Base-by-base conservation (phyloP, 352 stramenopile species). In the Pythium phragmitis region DNA sequence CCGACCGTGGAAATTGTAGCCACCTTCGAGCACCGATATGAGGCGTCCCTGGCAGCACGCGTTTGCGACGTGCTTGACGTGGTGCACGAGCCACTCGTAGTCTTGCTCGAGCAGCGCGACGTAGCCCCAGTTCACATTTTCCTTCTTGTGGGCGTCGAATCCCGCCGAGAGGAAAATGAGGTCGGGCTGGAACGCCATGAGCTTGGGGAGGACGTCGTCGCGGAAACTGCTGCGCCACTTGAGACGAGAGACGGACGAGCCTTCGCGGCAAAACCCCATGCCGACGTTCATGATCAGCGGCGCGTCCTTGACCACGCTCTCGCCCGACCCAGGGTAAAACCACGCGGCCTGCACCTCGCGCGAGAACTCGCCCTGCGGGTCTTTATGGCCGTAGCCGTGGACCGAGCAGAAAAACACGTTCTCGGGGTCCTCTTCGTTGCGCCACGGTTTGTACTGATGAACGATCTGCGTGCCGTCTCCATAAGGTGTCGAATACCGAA, bases 351-450 rank as follows among this genome's bases (percentile, higher is more conserved):
- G 77, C 0, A 60, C 60, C 47, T 78, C 69, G 2, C 60, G 60
- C 12, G 68, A 59, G 37, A 79, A 69, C 33, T 87, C 81, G 43
- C 77, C 68, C 55, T 85, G 70, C 8, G 79, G 78, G 56, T 91
- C 82, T 50, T 94, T 92, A 63, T 79, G 79, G 14, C 82, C 85
- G 57, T 91, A 94, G 21, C 82, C 79, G 57, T 94, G 81, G 14
- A 93, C 75, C 4, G 91, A 98, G 43, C 92, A 94, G 78, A 99
- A 99, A 63, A 99, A 98, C 5, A 98, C 92, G 70, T 99, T 92
- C 8, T 97, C 82, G 2, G 89, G 70, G 75, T 99, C 97, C 34
- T 92, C 80, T 54, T 97, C 90, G 64, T 95, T 94, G 7, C 98
- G 84, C 97, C 97, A 99, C 16, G 97, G 97, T 57, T 98, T 97